These are phyloP conservation scores for Aspergillus proliferans DNA, from an alignment of 2,329 filamentous ascomycete genomes.

Conservation along the genomic window DNA sequence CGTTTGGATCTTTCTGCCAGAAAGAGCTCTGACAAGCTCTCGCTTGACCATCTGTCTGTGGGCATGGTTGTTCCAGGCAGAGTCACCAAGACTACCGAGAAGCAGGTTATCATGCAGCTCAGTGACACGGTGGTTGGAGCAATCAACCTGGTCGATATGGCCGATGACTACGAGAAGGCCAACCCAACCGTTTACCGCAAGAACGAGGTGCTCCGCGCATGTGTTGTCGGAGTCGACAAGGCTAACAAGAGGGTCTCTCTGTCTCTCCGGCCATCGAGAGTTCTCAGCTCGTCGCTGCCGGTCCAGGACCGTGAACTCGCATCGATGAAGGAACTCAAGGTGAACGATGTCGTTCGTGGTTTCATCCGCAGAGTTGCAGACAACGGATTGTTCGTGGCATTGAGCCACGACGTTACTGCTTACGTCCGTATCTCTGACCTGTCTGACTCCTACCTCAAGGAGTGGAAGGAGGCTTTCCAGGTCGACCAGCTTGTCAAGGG, in stretches of 20 bases:
- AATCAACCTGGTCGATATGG: constrained; percentile 74
- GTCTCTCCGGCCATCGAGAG: constrained; percentile 78
- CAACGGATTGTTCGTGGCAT: constrained; percentile 77
- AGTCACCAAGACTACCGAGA: constrained; percentile 79
- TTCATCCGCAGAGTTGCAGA: constrained; percentile 88
- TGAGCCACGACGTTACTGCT: constrained; percentile 74
- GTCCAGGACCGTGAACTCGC: constrained; percentile 77
- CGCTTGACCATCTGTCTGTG: constrained; percentile 64
- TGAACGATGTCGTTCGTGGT: constrained; percentile 76
- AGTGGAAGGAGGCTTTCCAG: constrained; percentile 88
- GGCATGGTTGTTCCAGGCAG: constrained; percentile 78
- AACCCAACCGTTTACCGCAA: constrained; percentile 70
- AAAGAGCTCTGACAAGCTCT: constrained; percentile 56
- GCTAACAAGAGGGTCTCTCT: constrained; percentile 79
- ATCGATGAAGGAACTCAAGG: constrained; percentile 61
- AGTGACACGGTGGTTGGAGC: constrained; percentile 73
- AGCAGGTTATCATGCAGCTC: constrained; percentile 77
- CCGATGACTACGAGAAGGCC: constrained; percentile 77
- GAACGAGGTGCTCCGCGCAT: constrained; percentile 83
- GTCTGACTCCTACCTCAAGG: constrained; percentile 85
- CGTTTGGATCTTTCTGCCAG: constrained; percentile 79
- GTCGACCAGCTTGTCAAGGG: constrained; percentile 87
- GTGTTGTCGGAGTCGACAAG: constrained; percentile 70
- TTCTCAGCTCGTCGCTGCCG: constrained; percentile 75
- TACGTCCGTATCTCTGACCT: constrained; percentile 82